Evolutionary conservation across 2,329 filamentous ascomycete genomes (phyloP), one percentile per base, ranked within the genome.

Genomic region (Penicillium nordicum): DNA sequence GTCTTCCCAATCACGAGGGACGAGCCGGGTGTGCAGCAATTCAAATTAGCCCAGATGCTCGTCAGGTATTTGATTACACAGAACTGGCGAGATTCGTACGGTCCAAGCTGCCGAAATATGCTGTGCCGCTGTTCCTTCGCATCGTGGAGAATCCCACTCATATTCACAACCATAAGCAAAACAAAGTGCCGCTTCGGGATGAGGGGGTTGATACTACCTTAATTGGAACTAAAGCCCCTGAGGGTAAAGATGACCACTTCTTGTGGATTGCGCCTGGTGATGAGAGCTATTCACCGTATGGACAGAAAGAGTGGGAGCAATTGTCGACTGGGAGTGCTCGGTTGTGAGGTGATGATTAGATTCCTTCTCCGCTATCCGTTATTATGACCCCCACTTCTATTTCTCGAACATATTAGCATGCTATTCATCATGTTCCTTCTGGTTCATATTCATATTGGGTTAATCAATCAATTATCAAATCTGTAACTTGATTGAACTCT

Each of bases 81-180:
- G 83, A 75, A 0, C 75, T 92, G 10, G 73, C 89, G 11, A 77
- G 71, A 73, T 84, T 87, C 66, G 79, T 80, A 2, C 80, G 82
- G 7, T 77, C 79, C 14, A 79, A 83, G 49, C 76, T 92, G 23
- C 89, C 89, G 0, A 82, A 80, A 59, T 92, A 92, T 66, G 89
- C 89, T 0, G 87, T 92, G 1, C 89, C 89, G 0, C 74, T 91
- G 2, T 92, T 92, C 74, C 65, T 92, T 41, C 79, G 88, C 0
- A 72, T 90, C 18, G 80, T 88, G 23, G 74, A 80, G 27, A 70
- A 67, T 12, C 57, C 71, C 4, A 66, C 65, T 9, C 74, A 76
- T 55, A 76, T 72, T 36, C 82, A 86, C 6, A 92, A 91, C 65
- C 88, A 90, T 70, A 92, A 92, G 75, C 88, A 91, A 73, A 89